A percentile compares a stretch with the other conserved stretches of the same genome.
phyloP scores from a whole-genome alignment of 2,329 filamentous ascomycete species.

The Rosellinia necatrix region DNA sequence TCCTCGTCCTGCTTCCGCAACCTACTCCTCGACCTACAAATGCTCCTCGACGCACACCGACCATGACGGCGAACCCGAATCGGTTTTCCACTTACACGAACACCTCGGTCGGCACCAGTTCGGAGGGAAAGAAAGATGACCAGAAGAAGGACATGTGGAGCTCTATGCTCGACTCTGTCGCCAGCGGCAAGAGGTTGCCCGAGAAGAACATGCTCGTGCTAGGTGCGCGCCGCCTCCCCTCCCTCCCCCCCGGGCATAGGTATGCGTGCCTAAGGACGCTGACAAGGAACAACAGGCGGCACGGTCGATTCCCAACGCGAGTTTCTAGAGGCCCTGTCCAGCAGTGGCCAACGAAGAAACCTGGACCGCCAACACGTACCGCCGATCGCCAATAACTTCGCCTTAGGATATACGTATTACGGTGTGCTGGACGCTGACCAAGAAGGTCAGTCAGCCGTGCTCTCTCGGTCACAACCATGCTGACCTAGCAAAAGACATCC shows the following conservation, averaged over 20 bases:
- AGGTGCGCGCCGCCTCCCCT: conserved; percentile 52
- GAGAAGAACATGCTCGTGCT: conserved; percentile 91
- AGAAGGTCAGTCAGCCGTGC: conserved; percentile 67
- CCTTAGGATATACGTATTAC: conserved; percentile 92
- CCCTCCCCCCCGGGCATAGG: background rate
- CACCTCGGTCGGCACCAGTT: conserved; percentile 53
- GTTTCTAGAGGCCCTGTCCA: conserved; percentile 71
- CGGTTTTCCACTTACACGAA: conserved; percentile 63
- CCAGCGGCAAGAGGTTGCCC: conserved; percentile 85
- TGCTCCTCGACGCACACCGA: conserved; percentile 33
- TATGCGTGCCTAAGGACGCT: conserved; percentile 27
- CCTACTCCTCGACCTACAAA: conserved; percentile 23
- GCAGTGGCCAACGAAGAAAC: conserved; percentile 57
- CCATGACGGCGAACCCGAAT: conserved; percentile 59
- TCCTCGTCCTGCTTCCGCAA: background rate
- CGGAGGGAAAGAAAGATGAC: conserved; percentile 65
- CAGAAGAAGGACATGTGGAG: conserved; percentile 93
- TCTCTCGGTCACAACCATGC: conserved; percentile 41
- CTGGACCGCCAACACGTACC: conserved; percentile 64
- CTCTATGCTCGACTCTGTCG: conserved; percentile 87
- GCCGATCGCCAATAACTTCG: conserved; percentile 89
- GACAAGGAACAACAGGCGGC: conserved; percentile 62
- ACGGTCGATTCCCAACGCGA: conserved; percentile 82
- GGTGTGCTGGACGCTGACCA: conserved; percentile 93
- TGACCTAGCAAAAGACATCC: conserved; percentile 66